Percentiles rank a stretch among this genome's conserved stretches.
These are phyloP conservation scores for Myrica gale DNA, from an alignment of 306 rosid species.

Conservation along the genomic window DNA sequence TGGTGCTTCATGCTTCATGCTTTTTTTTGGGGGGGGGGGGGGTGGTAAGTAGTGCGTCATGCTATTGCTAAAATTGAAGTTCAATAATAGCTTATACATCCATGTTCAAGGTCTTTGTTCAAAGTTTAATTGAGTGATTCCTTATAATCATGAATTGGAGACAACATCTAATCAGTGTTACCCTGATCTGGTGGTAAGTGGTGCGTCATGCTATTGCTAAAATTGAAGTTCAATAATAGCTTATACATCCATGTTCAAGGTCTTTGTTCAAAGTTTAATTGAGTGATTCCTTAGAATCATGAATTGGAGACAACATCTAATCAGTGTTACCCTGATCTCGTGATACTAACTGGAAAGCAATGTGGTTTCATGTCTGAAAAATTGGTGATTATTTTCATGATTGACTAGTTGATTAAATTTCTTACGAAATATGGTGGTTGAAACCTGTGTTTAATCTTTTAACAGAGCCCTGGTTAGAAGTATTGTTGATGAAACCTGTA, in stretches of 20 bases:
- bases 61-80: not conserved
- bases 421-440: conserved; percentile 27
- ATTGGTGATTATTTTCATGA: not conserved
- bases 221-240: not conserved
- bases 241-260: not conserved
- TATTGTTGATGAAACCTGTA: conserved; percentile 4
- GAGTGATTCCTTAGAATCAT: not conserved
- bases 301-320: not conserved
- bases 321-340: not conserved
- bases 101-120: not conserved
- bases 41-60: not conserved
- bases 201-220: not conserved
- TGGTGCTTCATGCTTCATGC: too few relatives aligned
- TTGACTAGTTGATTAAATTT: not conserved
- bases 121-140: not conserved
- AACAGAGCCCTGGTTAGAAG: conserved; percentile 2
- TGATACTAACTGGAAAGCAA: conserved; percentile 1
- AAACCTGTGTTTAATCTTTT: not conserved
- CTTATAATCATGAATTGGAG: not conserved
- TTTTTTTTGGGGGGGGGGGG: too few relatives aligned
- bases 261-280: not conserved
- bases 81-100: not conserved
- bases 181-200: too few relatives aligned
- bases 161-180: too few relatives aligned
- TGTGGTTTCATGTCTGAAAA: not conserved